These are phyloP conservation scores for Saccharomyces cerevisiae DNA, from an alignment of 805 yeast genomes.

Conservation along the genomic window DNA sequence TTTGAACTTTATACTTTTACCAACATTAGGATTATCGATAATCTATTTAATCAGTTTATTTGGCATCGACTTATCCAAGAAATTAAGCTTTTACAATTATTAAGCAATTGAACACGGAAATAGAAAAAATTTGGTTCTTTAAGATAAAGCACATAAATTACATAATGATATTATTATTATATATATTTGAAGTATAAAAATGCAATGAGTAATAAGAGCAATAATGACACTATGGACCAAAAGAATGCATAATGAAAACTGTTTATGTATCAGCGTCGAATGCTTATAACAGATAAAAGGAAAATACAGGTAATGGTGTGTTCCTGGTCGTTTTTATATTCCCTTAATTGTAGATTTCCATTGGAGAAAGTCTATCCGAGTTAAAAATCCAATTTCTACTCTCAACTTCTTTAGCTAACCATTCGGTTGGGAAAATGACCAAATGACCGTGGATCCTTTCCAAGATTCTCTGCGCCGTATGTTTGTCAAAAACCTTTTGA, in stretches of 20 bases:
- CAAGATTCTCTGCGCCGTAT: slow-evolving; percentile 67
- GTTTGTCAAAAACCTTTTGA: slow-evolving; percentile 56
- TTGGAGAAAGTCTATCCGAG: slow-evolving; percentile 88
- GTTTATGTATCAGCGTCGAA: neutral
- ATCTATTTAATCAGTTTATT: slow-evolving; percentile 53
- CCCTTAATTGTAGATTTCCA: slow-evolving; percentile 74
- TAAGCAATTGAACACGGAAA: neutral
- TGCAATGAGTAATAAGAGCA: neutral
- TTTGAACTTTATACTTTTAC: slow-evolving; percentile 53
- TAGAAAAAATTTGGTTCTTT: neutral
- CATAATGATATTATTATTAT: neutral
- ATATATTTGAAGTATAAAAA: neutral
- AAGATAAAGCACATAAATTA: neutral
- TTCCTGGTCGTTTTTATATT: neutral
- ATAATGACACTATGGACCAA: neutral
- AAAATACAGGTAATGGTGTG: too few relatives aligned
- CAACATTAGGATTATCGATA: slow-evolving; percentile 53
- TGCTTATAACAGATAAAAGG: neutral
- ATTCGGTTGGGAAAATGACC: slow-evolving; percentile 85
- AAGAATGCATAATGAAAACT: neutral
- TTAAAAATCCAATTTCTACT: slow-evolving; percentile 93
- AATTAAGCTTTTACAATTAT: slow-evolving; percentile 25
- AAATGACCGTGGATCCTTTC: slow-evolving; percentile 74
- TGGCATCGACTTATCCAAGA: slow-evolving; percentile 66
- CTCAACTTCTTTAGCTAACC: slow-evolving; percentile 82